Percentiles rank a stretch among this genome's conserved stretches.
phyloP scores from a whole-genome alignment of 2,329 filamentous ascomycete genomes.

The Aspergillus fijiensis region DNA sequence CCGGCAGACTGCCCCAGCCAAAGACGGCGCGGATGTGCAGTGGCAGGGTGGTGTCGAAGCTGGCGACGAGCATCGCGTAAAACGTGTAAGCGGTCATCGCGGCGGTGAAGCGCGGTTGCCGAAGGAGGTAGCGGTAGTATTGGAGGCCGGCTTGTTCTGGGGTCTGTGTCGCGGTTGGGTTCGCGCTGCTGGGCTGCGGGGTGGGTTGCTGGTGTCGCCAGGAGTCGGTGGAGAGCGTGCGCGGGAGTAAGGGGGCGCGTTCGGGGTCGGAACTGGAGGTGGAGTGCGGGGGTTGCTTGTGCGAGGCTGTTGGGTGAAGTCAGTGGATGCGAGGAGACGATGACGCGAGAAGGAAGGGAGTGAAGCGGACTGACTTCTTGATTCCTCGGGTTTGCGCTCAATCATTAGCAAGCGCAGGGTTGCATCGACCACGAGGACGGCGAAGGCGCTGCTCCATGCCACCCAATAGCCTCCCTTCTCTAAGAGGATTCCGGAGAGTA shows the following conservation, averaged over 20 bases:
- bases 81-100: constrained; percentile 12
- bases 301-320: neutral
- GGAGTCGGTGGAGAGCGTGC: neutral
- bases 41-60: constrained; percentile 27
- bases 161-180: neutral
- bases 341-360: too few relatives aligned
- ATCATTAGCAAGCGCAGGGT: constrained; percentile 27
- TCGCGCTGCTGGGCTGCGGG: neutral
- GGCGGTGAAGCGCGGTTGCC: constrained; percentile 14
- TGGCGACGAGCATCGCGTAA: constrained; percentile 13
- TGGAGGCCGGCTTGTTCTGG: neutral
- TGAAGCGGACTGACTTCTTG: neutral
- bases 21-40: constrained; percentile 23
- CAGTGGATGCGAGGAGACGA: neutral
- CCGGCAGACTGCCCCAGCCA: constrained; percentile 19
- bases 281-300: neutral
- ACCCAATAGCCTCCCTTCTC: constrained; percentile 24
- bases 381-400: constrained; percentile 9
- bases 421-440: constrained; percentile 23
- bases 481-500: constrained; percentile 20
- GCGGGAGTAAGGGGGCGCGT: neutral
- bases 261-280: neutral
- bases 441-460: constrained; percentile 21
- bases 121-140: constrained; percentile 21
- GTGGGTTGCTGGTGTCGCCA: neutral